phyloP scores from a whole-genome alignment of 23 red algal species.

The Agarophyton chilense region DNA sequence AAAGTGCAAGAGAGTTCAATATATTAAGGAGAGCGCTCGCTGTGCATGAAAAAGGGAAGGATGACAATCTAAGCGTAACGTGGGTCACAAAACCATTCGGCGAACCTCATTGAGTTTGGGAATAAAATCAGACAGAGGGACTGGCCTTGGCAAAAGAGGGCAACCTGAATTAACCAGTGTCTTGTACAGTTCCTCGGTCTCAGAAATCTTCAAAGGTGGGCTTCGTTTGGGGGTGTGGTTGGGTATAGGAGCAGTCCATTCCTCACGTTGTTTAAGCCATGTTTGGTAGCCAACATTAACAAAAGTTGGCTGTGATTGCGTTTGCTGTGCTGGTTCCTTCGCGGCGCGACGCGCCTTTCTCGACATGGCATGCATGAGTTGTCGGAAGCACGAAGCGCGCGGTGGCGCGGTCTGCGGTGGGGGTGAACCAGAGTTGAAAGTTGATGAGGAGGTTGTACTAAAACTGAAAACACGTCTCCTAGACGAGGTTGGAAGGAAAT shows the following conservation, averaged over 20 bases:
- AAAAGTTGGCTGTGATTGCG: not conserved
- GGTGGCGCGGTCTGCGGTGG: not conserved
- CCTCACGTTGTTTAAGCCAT: slow-evolving; percentile 32
- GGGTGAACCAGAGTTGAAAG: slow-evolving; percentile 9
- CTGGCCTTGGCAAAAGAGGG: slow-evolving; percentile 29
- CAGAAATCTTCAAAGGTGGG: slow-evolving; percentile 8
- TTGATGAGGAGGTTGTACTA: not conserved
- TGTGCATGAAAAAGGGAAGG: not conserved
- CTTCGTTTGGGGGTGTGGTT: slow-evolving; percentile 1
- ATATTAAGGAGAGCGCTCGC: not conserved
- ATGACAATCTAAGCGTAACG: not conserved
- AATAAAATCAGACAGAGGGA: slow-evolving; percentile 47
- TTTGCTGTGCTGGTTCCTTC: not conserved
- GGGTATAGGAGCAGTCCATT: slow-evolving; percentile 14
- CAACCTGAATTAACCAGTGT: not conserved
- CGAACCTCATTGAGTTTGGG: slow-evolving; percentile 41
- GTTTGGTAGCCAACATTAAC: slow-evolving; percentile 21
- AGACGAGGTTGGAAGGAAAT: not conserved
- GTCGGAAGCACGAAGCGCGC: slow-evolving; percentile 9
- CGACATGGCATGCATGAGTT: slow-evolving; percentile 12
- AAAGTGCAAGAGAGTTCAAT: not conserved
- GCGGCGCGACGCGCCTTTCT: slow-evolving; percentile 9
- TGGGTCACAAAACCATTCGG: slow-evolving; percentile 8
- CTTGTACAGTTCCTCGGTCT: slow-evolving; percentile 10
- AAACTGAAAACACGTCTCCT: not conserved